Percentiles rank a stretch among this genome's conserved stretches.
Evolutionary conservation across 1,284 basidiomycete species (phyloP).

Genomic region (Ceratobasidium sp.): DNA sequence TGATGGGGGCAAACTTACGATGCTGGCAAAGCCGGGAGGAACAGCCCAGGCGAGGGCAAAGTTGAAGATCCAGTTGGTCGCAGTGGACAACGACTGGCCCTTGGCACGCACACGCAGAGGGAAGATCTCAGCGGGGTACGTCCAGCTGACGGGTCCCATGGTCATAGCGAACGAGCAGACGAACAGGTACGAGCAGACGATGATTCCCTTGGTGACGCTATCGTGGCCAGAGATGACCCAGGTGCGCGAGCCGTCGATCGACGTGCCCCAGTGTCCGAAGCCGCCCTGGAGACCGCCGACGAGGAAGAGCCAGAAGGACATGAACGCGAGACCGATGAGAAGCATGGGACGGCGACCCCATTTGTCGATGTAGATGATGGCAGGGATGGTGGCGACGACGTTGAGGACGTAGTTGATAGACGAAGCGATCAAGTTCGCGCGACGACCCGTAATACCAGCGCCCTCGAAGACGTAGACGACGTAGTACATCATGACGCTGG

Average conservation of each 20-base stretch:
- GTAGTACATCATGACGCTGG: constrained; percentile 71
- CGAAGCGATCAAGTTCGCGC: constrained; percentile 77
- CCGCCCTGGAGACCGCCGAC: constrained; percentile 77
- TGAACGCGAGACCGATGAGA: constrained; percentile 59
- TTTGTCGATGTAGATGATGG: constrained; percentile 69
- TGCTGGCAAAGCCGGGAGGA: constrained; percentile 64
- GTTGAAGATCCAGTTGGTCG: constrained; percentile 77
- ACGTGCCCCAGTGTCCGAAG: constrained; percentile 69
- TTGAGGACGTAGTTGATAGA: constrained; percentile 83
- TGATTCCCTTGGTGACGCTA: constrained; percentile 71
- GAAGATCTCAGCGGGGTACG: constrained; percentile 65
- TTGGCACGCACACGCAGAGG: constrained; percentile 77
- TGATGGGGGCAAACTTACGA: constrained; percentile 62
- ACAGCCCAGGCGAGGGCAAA: constrained; percentile 71
- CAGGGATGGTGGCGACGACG: constrained; percentile 73
- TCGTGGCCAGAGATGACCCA: constrained; percentile 72
- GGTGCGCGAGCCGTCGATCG: constrained; percentile 52
- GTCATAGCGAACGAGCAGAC: constrained; percentile 78
- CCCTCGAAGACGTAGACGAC: constrained; percentile 77
- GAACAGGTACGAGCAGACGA: constrained; percentile 79
- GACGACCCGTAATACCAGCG: constrained; percentile 75
- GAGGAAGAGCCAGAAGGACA: constrained; percentile 80
- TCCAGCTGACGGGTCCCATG: constrained; percentile 68
- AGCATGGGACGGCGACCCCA: constrained; percentile 85
- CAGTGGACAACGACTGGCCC: constrained; percentile 70